phyloP scores from a whole-genome alignment of 345 rosid species.

The Heritiera littoralis region DNA sequence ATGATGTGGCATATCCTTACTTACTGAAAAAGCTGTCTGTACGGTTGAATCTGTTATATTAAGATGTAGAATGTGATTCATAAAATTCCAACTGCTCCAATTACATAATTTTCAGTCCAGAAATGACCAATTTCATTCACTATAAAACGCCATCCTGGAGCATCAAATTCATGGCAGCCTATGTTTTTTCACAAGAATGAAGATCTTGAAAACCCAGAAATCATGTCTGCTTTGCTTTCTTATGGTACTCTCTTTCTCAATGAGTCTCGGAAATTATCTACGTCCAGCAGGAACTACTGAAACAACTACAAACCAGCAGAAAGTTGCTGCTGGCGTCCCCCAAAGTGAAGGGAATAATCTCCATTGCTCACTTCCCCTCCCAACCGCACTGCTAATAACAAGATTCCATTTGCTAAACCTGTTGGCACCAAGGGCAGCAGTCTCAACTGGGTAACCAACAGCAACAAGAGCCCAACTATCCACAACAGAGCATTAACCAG shows the following conservation, averaged over 20 bases:
- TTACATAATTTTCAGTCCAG: neutral
- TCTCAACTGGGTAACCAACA: slow-evolving; percentile 34
- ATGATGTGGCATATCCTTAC: slow-evolving; percentile 4
- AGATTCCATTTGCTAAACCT: slow-evolving; percentile 4
- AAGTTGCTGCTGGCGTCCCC: neutral
- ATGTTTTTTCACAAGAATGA: slow-evolving; percentile 13
- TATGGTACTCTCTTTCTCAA: slow-evolving; percentile 25
- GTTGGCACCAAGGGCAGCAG: slow-evolving; percentile 22
- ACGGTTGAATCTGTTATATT: neutral
- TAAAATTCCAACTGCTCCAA: slow-evolving; percentile 28
- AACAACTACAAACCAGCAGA: neutral
- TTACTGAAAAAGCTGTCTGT: neutral
- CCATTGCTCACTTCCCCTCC: slow-evolving; percentile 23
- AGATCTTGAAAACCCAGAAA: slow-evolving; percentile 22
- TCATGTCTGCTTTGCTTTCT: slow-evolving; percentile 28
- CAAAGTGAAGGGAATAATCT: neutral
- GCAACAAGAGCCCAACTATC: slow-evolving; percentile 33
- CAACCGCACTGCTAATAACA: slow-evolving; percentile 4
- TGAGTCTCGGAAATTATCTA: slow-evolving; percentile 19
- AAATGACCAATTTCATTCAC: neutral
- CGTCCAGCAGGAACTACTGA: slow-evolving; percentile 3
- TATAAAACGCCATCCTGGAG: neutral
- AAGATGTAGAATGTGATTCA: neutral
- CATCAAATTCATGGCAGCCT: neutral
- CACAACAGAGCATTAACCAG: slow-evolving; percentile 36